Conservation (phyloP, 2,329 filamentous ascomycete species). For the Penicillium glabrum region DNA sequence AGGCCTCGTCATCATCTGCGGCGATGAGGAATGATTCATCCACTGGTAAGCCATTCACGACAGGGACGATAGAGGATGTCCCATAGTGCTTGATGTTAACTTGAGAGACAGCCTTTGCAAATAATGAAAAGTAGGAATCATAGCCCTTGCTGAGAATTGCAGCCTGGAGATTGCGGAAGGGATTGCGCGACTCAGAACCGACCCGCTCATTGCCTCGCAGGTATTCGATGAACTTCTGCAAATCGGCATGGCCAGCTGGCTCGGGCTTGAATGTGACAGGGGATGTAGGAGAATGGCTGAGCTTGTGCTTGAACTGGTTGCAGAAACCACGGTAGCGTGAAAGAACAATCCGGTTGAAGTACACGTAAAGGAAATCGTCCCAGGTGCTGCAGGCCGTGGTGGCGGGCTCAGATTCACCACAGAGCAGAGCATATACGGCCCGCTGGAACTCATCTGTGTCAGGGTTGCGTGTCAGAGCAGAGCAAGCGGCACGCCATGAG, state of each 20-base stretch:
- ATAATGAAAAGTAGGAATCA: conserved; percentile 40
- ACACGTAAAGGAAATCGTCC: conserved; percentile 84
- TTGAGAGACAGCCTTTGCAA: conserved; percentile 44
- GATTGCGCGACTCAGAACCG: conserved; percentile 42
- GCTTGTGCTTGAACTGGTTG: conserved; percentile 43
- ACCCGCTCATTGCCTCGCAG: conserved; percentile 36
- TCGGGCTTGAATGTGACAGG: conserved; percentile 57
- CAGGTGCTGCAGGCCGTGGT: conserved; percentile 74
- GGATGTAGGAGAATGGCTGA: conserved; percentile 55
- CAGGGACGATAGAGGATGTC: conserved; percentile 34
- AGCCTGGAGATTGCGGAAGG: conserved; percentile 46
- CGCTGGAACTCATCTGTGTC: conserved; percentile 75
- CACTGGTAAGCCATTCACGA: conserved; percentile 50
- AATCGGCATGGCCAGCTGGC: conserved; percentile 48
- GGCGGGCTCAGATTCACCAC: conserved; percentile 77
- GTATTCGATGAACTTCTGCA: conserved; percentile 39
- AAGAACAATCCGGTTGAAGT: conserved; percentile 82
- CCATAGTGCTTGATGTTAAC: conserved; percentile 27
- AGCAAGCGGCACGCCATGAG: conserved; percentile 39
- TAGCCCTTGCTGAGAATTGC: conserved; percentile 45
- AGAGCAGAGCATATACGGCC: conserved; percentile 87
- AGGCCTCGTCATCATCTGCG: conserved; percentile 55
- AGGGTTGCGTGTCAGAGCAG: conserved; percentile 57
- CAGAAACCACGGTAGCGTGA: conserved; percentile 74
- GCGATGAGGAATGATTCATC: conserved; percentile 49